Percentiles rank a stretch among this genome's conserved stretches.
Evolutionary conservation across 2,329 filamentous ascomycete species (phyloP).

Genomic region (Arthrobotrys megalospora): DNA sequence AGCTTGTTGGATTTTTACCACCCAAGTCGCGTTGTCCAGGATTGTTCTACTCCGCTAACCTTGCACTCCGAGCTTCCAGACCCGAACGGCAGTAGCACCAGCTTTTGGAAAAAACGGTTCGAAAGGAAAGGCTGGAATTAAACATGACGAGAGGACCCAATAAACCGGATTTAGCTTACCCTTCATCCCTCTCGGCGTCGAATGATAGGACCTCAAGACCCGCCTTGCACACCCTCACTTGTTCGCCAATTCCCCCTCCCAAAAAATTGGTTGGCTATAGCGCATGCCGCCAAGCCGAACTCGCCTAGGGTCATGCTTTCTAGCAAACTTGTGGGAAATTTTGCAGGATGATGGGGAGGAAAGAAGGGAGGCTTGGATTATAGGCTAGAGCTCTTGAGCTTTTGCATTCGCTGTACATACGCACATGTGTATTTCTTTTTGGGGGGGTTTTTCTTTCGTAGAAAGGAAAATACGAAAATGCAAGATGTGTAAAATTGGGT

Average conservation of each 20-base stretch:
- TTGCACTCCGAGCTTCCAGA: not conserved
- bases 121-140: not conserved
- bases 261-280: not conserved
- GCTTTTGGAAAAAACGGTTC: too few species aligned
- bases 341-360: not conserved
- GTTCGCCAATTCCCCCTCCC: not conserved
- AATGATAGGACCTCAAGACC: conserved; percentile 32
- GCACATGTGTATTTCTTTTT: not conserved
- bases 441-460: not conserved
- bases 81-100: not conserved
- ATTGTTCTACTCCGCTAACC: not conserved
- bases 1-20: conserved; percentile 12
- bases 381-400: not conserved
- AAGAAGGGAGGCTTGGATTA: not conserved
- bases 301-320: conserved; percentile 14
- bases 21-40: conserved; percentile 15
- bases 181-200: conserved; percentile 7
- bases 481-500: conserved; percentile 6
- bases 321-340: conserved; percentile 16
- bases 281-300: conserved; percentile 25
- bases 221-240: conserved; percentile 20
- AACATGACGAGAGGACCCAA: conserved; percentile 2
- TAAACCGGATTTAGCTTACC: conserved; percentile 22
- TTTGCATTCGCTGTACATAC: not conserved
- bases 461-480: too few species aligned